Conservation (phyloP, 169 alveolate species). For the Blepharisma undulans region DNA sequence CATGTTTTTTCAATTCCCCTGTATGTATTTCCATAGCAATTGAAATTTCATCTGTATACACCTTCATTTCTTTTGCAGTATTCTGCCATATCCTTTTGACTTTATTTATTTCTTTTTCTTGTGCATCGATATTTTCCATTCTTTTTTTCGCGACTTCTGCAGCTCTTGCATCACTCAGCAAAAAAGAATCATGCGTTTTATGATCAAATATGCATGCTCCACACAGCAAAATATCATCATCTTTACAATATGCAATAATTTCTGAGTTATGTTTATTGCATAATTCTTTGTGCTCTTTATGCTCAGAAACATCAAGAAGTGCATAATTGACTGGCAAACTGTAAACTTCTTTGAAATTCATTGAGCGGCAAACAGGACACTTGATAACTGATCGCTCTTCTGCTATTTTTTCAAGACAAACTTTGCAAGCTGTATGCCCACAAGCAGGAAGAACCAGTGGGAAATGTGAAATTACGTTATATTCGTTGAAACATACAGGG, state of each 20-base stretch:
- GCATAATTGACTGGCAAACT: slow-evolving; percentile 21
- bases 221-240: not conserved
- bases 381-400: not conserved
- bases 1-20: not conserved
- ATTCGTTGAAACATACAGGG: slow-evolving; percentile 17
- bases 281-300: not conserved
- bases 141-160: not conserved
- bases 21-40: not conserved
- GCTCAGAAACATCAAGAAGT: not conserved
- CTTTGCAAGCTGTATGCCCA: slow-evolving; percentile 10
- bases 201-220: slow-evolving; percentile 23
- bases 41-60: not conserved
- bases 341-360: not conserved
- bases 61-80: not conserved
- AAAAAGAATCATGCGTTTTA: not conserved
- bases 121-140: not conserved
- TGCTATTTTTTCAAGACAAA: not conserved
- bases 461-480: not conserved
- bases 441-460: slow-evolving; percentile 20
- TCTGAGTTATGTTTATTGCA: not conserved
- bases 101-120: not conserved
- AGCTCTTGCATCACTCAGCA: not conserved
- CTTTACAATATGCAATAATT: slow-evolving; percentile 23
- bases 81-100: not conserved
- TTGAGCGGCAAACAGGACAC: slow-evolving; percentile 28